Conservation (phyloP, 345 rosid genomes). For the Eucalyptus erythrocorys region DNA sequence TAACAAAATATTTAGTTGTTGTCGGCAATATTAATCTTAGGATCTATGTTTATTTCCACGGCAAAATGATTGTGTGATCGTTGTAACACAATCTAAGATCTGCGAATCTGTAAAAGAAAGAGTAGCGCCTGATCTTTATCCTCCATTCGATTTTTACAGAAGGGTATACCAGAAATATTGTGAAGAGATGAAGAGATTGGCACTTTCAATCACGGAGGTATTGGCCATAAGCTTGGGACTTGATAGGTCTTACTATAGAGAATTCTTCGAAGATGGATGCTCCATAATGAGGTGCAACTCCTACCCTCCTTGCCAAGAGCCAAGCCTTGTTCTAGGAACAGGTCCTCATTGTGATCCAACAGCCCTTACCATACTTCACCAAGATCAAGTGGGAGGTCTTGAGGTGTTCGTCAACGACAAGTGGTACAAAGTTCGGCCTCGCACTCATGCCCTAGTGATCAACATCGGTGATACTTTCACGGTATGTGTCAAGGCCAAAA, state of each 20-base stretch:
- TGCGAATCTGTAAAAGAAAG: neutral
- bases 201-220: slow-evolving; percentile 13
- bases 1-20: neutral
- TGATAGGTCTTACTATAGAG: slow-evolving; percentile 9
- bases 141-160: neutral
- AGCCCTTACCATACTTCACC: slow-evolving; percentile 34
- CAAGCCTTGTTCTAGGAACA: slow-evolving; percentile 32
- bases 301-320: slow-evolving; percentile 36
- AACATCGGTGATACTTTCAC: slow-evolving; percentile 52
- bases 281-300: slow-evolving; percentile 36
- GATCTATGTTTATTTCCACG: neutral
- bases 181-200: slow-evolving; percentile 11
- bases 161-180: slow-evolving; percentile 16
- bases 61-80: neutral
- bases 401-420: slow-evolving; percentile 17
- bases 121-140: neutral
- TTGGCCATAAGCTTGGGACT: slow-evolving; percentile 28
- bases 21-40: neutral
- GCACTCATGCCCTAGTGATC: slow-evolving; percentile 29
- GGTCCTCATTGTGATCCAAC: slow-evolving; percentile 36
- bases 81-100: neutral
- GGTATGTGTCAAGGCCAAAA: slow-evolving; percentile 4
- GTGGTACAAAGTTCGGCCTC: slow-evolving; percentile 32
- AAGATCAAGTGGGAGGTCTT: slow-evolving; percentile 45
- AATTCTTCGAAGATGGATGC: slow-evolving; percentile 19